A percentile compares a stretch with the other conserved stretches of the same genome.
Evolutionary conservation across 208 protist species (phyloP).

Genomic region (Crithidia sp.): DNA sequence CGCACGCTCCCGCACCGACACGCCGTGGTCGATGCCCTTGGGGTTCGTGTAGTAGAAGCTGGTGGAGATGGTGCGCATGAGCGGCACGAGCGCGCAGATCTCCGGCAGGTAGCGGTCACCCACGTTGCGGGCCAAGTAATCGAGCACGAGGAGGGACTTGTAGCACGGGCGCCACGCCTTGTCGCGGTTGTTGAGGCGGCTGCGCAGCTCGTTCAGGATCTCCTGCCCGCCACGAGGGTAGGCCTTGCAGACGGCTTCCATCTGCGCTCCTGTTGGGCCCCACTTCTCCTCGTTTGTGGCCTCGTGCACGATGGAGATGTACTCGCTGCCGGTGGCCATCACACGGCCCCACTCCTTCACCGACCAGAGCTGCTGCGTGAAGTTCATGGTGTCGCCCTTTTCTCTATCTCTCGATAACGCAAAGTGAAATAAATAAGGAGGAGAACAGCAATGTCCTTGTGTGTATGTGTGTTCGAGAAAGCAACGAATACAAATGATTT

Average conservation of each 20-base stretch:
- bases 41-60: slow-evolving; percentile 88
- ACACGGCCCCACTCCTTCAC: slow-evolving; percentile 87
- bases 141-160: slow-evolving; percentile 86
- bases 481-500: not conserved
- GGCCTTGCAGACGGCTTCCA: slow-evolving; percentile 80
- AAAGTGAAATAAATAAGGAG: not conserved
- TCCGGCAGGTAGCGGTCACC: slow-evolving; percentile 65
- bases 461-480: slow-evolving; percentile 9
- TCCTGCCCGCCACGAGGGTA: slow-evolving; percentile 64
- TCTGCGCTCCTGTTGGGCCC: slow-evolving; percentile 88
- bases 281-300: slow-evolving; percentile 91
- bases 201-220: slow-evolving; percentile 85
- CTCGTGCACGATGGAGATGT: slow-evolving; percentile 70
- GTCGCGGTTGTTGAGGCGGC: slow-evolving; percentile 82
- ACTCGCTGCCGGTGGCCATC: slow-evolving; percentile 73
- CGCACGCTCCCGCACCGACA: slow-evolving; percentile 87
- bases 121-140: slow-evolving; percentile 85
- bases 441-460: not conserved
- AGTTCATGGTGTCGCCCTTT: slow-evolving; percentile 39
- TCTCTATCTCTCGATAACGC: not conserved
- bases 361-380: slow-evolving; percentile 68
- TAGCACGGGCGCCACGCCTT: slow-evolving; percentile 90
- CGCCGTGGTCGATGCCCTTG: slow-evolving; percentile 87
- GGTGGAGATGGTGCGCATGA: slow-evolving; percentile 70
- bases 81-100: slow-evolving; percentile 72